These are phyloP conservation scores for Aspergillus sclerotiicarbonarius DNA, from an alignment of 495 filamentous ascomycete genomes.

Conservation along the genomic window DNA sequence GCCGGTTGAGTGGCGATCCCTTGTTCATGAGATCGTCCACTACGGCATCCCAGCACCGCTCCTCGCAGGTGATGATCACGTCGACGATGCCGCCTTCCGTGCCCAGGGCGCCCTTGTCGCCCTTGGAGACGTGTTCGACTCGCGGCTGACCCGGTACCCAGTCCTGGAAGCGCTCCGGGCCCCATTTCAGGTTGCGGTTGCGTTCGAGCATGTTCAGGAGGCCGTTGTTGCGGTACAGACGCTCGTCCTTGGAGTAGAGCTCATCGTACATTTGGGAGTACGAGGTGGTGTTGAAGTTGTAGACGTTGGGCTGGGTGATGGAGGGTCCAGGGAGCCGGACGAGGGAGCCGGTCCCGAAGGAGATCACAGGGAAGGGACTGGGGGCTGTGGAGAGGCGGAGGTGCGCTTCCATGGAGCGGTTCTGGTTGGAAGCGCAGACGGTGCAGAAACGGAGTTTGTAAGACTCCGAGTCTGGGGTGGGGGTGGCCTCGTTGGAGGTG, in stretches of 20 bases:
- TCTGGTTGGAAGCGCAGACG: slow-evolving; percentile 96
- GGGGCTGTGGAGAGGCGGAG: slow-evolving; percentile 74
- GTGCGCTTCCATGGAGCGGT: slow-evolving; percentile 98
- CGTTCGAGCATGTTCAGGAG: slow-evolving; percentile 93
- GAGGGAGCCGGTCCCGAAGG: slow-evolving; percentile 93
- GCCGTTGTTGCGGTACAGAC: slow-evolving; percentile 88
- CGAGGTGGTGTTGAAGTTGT: slow-evolving; percentile 91
- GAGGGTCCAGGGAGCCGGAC: slow-evolving; percentile 92
- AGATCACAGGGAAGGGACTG: slow-evolving; percentile 84
- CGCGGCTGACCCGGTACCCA: slow-evolving; percentile 88
- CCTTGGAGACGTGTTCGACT: slow-evolving; percentile 53
- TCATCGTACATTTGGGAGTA: slow-evolving; percentile 90
- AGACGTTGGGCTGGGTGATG: slow-evolving; percentile 92
- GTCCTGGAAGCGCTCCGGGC: slow-evolving; percentile 97
- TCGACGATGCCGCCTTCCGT: slow-evolving; percentile 91
- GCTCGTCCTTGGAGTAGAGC: slow-evolving; percentile 76
- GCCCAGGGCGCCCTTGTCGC: slow-evolving; percentile 70
- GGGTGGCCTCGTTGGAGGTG: not conserved
- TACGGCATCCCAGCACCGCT: slow-evolving; percentile 98
- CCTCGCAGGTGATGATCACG: slow-evolving; percentile 95
- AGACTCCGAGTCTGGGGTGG: slow-evolving; percentile 44
- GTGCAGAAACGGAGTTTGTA: slow-evolving; percentile 97
- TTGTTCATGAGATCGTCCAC: slow-evolving; percentile 88
- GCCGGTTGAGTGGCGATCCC: slow-evolving; percentile 78
- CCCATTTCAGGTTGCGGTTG: slow-evolving; percentile 88